Base-by-base conservation (phyloP, 108 stramenopile species). In the Schizochytrium sp. region DNA sequence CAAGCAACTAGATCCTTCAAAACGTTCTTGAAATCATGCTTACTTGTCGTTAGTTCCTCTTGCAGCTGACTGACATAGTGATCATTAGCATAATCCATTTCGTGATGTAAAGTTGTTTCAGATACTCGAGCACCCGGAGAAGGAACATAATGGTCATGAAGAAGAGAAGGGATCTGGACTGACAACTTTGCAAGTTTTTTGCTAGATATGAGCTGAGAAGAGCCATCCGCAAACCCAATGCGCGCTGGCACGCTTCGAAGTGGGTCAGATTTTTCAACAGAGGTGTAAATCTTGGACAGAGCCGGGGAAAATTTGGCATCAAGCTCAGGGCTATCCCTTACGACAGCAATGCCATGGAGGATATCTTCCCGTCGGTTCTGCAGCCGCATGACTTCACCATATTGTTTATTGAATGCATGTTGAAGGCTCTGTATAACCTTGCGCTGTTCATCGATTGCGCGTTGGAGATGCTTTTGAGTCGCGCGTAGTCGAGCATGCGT, bases 291-390 rank as follows among this genome's bases (percentile, higher is more conserved):
- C 28, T 69, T 69, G 3, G 7, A 38, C 42, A 69, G 42, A 7
- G 64, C 64, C 10, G 64, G 64, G 7, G 64, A 38, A 69, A 69
- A 69, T 7, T 15, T 69, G 64, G 64, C 64, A 44, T 69, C 64
- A 15, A 69, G 64, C 44, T 69, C 64, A 44, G 64, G 64, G 28
- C 64, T 69, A 15, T 69, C 64, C 7, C 3, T 7, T 7, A 69
- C 44, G 12, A 44, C 2, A 10, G 8, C 19, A 15, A 69, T 38
- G 42, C 44, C 64, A 8, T 13, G 64, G 19, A 44, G 42, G 64
- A 69, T 38, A 0, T 69, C 64, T 28, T 38, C 64, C 5, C 64
- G 64, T 15, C 64, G 7, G 0, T 8, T 44, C 12, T 44, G 64
- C 64, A 69, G 40, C 0, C 5, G 8, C 2, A 44, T 44, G 15